Evolutionary conservation across 306 rosid genomes (phyloP), one percentile per base, ranked within the genome.

Genomic region (Vicia villosa): DNA sequence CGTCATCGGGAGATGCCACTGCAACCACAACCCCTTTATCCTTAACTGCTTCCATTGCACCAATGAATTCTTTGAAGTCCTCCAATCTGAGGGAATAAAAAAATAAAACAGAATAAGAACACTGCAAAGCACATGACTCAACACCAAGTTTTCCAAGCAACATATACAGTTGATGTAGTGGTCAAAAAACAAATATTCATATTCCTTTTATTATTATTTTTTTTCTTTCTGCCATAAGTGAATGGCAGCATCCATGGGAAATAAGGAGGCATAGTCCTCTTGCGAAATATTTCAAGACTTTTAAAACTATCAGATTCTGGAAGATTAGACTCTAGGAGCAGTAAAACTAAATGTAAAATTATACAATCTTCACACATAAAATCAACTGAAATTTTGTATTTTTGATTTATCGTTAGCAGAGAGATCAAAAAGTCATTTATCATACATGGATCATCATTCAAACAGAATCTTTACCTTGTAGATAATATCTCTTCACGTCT

Each of bases 1-100:
- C 89, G 41, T 94, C 99, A 59, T 89, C 95, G 0, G 86, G 89
- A 43, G 95, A 94, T 43, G 99, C 97, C 74, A 94, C 99, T n/a
- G 95, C 97, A 59, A 91, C 97, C 84, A 86, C 86, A 8, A 87
- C 87, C 37, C 97, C 99, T 83, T 86, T 94, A 67, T 86, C 82
- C 82, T 79, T 94, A 12, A 88, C 92, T 10, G 87, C 84, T 66
- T 91, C 97, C 74, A 91, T 72, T 34, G 87, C 95, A 10, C 79
- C 83, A 17, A 75, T 83, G 69, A 94, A 94, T 49, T 84, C 85
- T 75, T 78, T 87, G 86, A 91, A 94, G 88, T 94, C 91, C 83
- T 91, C 86, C 96, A 87, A 47, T 40, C 99, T 94, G 95, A 28
- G 49, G 64, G 13, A 61, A 56, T 56, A 24, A 13, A 74, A 66